A percentile compares a stretch with the other conserved stretches of the same genome.
Conservation (phyloP, 768 basidiomycete genomes). For the Tricholoma matsutake region DNA sequence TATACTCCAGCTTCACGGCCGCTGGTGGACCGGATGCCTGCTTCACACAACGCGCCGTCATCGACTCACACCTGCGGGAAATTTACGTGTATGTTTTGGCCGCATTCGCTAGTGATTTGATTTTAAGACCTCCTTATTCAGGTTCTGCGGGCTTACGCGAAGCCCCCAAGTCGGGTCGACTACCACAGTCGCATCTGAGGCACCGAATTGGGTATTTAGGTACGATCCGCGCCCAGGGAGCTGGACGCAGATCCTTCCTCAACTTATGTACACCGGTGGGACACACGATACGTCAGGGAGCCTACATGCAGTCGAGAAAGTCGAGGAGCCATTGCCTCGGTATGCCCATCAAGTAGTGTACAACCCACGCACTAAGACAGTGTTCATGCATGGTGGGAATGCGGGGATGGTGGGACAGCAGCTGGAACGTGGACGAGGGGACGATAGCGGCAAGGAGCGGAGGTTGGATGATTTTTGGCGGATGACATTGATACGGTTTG, state of each 20-base stretch:
- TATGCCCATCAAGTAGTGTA: conserved; percentile 83
- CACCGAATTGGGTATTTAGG: conserved; percentile 67
- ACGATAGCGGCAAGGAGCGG: conserved; percentile 35
- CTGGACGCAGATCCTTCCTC: conserved; percentile 59
- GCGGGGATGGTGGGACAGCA: conserved; percentile 36
- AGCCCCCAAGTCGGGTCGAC: conserved; percentile 34
- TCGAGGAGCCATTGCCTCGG: conserved; percentile 52
- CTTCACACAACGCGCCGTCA: conserved; percentile 72
- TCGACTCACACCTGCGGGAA: conserved; percentile 60
- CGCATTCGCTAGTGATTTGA: neutral
- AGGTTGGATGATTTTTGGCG: conserved; percentile 79
- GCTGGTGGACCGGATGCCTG: conserved; percentile 67
- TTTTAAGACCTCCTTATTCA: conserved; percentile 19
- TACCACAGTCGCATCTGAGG: conserved; percentile 42
- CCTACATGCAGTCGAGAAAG: neutral
- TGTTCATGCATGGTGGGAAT: conserved; percentile 79
- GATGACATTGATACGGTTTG: conserved; percentile 65
- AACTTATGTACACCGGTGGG: conserved; percentile 14
- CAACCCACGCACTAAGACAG: conserved; percentile 49
- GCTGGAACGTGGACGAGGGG: conserved; percentile 22
- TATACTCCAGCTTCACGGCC: conserved; percentile 59
- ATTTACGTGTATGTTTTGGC: conserved; percentile 61
- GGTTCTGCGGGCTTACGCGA: conserved; percentile 62
- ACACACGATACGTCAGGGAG: neutral
- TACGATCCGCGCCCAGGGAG: conserved; percentile 57